phyloP scores from a whole-genome alignment of 495 filamentous ascomycete genomes.

The Aspergillus kassunensis region DNA sequence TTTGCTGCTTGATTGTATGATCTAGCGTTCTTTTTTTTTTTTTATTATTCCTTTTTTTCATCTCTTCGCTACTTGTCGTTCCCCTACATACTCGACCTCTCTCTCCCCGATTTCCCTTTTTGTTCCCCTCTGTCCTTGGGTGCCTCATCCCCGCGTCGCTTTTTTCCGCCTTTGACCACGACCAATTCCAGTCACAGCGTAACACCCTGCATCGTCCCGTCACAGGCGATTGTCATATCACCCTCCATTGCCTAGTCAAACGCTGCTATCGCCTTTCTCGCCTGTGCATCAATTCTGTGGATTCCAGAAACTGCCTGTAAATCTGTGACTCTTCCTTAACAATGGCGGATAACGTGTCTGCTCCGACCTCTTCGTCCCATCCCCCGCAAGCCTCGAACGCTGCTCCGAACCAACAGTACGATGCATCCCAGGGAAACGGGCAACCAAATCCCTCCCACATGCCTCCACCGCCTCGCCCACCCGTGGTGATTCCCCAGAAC shows the following conservation, averaged over 20 bases:
- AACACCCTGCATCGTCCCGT: conserved; percentile 28
- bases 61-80: conserved; percentile 7
- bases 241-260: conserved; percentile 13
- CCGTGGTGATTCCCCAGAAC: conserved; percentile 90
- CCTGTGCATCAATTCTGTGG: conserved; percentile 18
- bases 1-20: conserved; percentile 20
- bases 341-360: conserved; percentile 66
- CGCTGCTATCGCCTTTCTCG: conserved; percentile 15
- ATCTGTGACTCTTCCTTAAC: conserved; percentile 24
- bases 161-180: conserved; percentile 23
- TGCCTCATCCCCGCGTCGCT: conserved; percentile 20
- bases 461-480: conserved; percentile 87
- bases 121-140: conserved; percentile 8
- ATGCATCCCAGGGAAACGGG: conserved; percentile 60
- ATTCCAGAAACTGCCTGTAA: conserved; percentile 18
- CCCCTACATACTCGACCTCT: conserved; percentile 16
- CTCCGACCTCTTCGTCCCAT: conserved; percentile 50
- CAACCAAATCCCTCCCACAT: conserved; percentile 68
- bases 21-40: conserved; percentile 10
- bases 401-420: conserved; percentile 67
- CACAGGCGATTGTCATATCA: conserved; percentile 21
- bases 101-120: conserved; percentile 1
- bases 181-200: conserved; percentile 22
- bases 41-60: background rate
- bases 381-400: conserved; percentile 62